Conservation (phyloP, 257 asterid genomes). For the Nicotiana knightiana region DNA sequence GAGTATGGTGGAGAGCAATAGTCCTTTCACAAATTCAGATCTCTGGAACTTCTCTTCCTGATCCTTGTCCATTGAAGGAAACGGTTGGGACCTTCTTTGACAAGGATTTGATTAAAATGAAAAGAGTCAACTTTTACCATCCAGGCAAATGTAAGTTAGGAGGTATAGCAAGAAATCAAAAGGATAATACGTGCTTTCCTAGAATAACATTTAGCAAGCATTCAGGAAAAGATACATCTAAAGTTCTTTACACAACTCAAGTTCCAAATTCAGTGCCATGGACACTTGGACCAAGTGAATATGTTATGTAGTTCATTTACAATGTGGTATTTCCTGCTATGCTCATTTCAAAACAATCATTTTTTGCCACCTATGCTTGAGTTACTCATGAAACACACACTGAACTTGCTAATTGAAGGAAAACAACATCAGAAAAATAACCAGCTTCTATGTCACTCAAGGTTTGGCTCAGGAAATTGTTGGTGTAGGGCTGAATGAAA, state of each 20-base stretch:
- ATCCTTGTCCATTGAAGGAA: constrained; percentile 16
- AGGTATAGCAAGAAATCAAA: background rate
- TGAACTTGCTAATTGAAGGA: background rate
- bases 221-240: background rate
- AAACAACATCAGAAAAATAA: background rate
- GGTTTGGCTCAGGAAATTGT: background rate
- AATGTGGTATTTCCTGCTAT: background rate
- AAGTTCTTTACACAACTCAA: background rate
- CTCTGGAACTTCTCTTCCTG: constrained; percentile 29
- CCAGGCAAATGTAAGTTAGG: background rate
- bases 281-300: background rate
- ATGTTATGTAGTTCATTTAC: background rate
- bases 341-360: background rate
- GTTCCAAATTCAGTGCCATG: background rate
- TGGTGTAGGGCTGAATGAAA: background rate
- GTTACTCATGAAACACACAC: background rate
- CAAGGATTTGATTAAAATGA: background rate
- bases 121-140: background rate
- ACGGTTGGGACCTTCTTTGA: constrained; percentile 12
- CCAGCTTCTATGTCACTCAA: background rate
- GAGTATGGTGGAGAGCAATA: constrained; percentile 29
- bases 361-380: background rate
- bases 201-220: background rate
- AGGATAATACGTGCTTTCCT: background rate
- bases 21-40: constrained; percentile 23